A percentile compares a stretch with the other conserved stretches of the same genome.
These are phyloP conservation scores for Mortierella sp. DNA, from an alignment of 371 early-diverging fungal genomes.

Conservation along the genomic window DNA sequence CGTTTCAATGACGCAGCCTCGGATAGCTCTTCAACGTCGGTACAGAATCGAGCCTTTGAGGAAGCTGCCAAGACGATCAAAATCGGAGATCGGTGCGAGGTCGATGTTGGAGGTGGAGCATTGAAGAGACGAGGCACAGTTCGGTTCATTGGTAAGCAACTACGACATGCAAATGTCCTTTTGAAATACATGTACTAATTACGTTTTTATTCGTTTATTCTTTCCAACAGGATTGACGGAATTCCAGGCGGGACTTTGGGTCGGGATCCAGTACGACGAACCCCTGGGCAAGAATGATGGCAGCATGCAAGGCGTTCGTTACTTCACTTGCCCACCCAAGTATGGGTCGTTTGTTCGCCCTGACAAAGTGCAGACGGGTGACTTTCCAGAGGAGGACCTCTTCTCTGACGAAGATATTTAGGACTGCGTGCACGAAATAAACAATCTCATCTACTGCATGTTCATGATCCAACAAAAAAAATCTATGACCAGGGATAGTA, in stretches of 20 bases:
- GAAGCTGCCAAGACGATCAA: constrained; percentile 69
- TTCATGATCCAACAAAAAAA: background rate
- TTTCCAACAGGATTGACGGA: constrained; percentile 64
- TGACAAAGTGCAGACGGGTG: constrained; percentile 86
- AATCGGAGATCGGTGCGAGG: constrained; percentile 90
- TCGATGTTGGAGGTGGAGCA: constrained; percentile 62
- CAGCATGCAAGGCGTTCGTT: constrained; percentile 79
- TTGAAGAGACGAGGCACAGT: constrained; percentile 84
- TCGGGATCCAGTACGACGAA: constrained; percentile 96
- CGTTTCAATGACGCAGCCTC: constrained; percentile 77
- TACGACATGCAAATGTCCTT: background rate
- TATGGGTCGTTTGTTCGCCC: constrained; percentile 93
- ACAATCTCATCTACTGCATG: too few relatives aligned
- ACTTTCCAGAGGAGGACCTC: constrained; percentile 75
- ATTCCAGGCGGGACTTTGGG: constrained; percentile 92
- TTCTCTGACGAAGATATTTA: constrained; percentile 62
- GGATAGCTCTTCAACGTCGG: constrained; percentile 49
- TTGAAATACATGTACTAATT: constrained; percentile 4
- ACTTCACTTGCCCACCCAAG: constrained; percentile 79
- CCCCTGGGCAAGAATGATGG: constrained; percentile 97
- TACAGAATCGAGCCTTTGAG: constrained; percentile 58
- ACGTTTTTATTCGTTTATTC: background rate
- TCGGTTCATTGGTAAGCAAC: constrained; percentile 74
- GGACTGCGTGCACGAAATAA: too few relatives aligned
- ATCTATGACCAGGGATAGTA: too few relatives aligned